Evolutionary conservation across 2,329 filamentous ascomycete species (phyloP).

Genomic region (Colletotrichum eleusines): DNA sequence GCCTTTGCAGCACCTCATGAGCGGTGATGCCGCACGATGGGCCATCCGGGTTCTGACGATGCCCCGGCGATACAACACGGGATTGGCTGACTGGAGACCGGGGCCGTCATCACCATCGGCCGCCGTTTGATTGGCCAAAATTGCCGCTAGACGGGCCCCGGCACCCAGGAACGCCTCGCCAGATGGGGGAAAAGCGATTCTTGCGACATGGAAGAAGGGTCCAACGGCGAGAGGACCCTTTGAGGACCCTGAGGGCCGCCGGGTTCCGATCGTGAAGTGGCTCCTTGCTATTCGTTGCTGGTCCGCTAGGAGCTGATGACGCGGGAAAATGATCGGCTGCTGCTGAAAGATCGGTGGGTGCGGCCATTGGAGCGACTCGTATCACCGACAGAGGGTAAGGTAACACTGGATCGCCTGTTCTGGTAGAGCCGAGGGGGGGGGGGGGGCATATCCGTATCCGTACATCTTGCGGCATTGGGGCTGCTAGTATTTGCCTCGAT

Average conservation of each 20-base stretch:
- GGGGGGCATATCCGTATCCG: too few relatives aligned
- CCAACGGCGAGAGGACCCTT: constrained; percentile 1
- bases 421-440: neutral
- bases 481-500: neutral
- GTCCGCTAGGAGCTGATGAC: neutral
- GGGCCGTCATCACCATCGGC: constrained; percentile 37
- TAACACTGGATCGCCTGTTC: neutral
- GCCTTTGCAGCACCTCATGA: neutral
- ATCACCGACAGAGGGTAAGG: too few relatives aligned
- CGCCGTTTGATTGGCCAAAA: constrained; percentile 20
- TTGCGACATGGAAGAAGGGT: constrained; percentile 16
- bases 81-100: constrained; percentile 32
- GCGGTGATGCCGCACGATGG: neutral
- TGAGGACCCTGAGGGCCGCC: constrained; percentile 31
- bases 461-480: too few relatives aligned
- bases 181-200: constrained; percentile 4
- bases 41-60: constrained; percentile 38
- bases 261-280: neutral
- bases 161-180: constrained; percentile 10
- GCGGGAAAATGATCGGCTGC: neutral
- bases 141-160: neutral
- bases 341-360: neutral
- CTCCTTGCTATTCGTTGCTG: neutral
- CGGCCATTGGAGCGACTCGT: neutral
- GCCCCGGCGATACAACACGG: constrained; percentile 20